These are phyloP conservation scores for Moricandia arvensis DNA, from an alignment of 345 rosid species.

Conservation along the genomic window DNA sequence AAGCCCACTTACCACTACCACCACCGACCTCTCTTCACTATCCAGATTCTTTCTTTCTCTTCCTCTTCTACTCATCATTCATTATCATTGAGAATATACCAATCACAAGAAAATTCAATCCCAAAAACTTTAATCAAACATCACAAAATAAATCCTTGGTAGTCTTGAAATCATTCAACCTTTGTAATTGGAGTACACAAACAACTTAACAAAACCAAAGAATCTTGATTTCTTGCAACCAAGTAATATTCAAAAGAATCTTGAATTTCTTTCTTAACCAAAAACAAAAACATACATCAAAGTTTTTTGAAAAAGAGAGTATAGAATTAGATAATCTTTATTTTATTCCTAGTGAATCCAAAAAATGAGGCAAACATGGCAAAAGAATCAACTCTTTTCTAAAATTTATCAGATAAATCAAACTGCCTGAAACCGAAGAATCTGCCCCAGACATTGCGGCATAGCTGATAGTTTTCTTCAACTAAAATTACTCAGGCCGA, in stretches of 20 bases:
- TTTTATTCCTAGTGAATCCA: not conserved
- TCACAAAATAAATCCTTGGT: not conserved
- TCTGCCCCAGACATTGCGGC: not conserved
- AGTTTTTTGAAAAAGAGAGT: too few relatives aligned
- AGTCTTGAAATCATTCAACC: not conserved
- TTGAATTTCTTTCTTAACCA: too few relatives aligned
- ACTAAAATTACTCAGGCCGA: conserved; percentile 21
- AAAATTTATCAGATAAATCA: not conserved
- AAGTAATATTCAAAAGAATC: too few relatives aligned
- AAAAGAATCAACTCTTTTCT: not conserved
- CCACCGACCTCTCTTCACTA: conserved; percentile 29
- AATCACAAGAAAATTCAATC: not conserved
- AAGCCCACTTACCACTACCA: conserved; percentile 36
- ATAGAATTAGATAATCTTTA: not conserved
- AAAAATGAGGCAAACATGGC: not conserved
- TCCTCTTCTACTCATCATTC: conserved; percentile 28
- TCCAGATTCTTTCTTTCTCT: conserved; percentile 13
- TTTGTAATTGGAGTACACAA: not conserved
- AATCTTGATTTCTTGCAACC: not conserved
- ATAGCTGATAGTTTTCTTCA: not conserved
- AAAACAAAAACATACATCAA: too few relatives aligned
- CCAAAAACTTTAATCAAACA: not conserved
- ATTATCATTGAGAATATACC: conserved; percentile 22
- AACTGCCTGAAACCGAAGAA: not conserved
- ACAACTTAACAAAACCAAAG: not conserved